Percentiles rank a stretch among this genome's conserved stretches.
Conservation (phyloP, 176 grass and related monocot genomes). For the Musa troglodytarum region DNA sequence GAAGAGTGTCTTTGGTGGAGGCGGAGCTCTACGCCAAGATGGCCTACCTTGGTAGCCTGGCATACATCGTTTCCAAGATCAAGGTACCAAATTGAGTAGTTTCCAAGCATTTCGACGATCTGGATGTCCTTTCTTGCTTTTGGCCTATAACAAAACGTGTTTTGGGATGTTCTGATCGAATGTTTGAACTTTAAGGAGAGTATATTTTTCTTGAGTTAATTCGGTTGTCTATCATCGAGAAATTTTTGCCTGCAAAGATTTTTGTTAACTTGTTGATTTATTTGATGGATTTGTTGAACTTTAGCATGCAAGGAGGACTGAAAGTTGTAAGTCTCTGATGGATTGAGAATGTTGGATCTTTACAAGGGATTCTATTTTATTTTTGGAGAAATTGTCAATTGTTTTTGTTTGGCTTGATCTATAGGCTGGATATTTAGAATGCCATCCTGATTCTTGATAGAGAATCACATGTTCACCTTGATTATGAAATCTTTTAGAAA, state of each 20-base stretch:
- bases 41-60: slow-evolving; percentile 71
- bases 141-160: neutral
- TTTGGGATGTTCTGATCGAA: too few relatives aligned
- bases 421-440: neutral
- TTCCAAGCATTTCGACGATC: neutral
- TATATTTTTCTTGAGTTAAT: neutral
- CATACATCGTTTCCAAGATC: slow-evolving; percentile 66
- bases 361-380: neutral
- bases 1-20: slow-evolving; percentile 48
- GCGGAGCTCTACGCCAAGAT: slow-evolving; percentile 54
- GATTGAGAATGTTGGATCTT: too few relatives aligned
- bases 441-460: neutral
- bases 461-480: neutral
- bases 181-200: too few relatives aligned
- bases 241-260: too few relatives aligned
- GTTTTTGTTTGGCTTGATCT: neutral
- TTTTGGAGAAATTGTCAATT: neutral
- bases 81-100: slow-evolving; percentile 29
- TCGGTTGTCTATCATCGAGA: neutral
- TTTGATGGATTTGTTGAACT: too few relatives aligned
- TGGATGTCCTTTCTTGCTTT: neutral
- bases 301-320: too few relatives aligned
- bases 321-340: too few relatives aligned
- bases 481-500: neutral
- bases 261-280: too few relatives aligned